Evolutionary conservation across 257 asterid species (phyloP).

Genomic region (Nicotiana tomentosiformis): DNA sequence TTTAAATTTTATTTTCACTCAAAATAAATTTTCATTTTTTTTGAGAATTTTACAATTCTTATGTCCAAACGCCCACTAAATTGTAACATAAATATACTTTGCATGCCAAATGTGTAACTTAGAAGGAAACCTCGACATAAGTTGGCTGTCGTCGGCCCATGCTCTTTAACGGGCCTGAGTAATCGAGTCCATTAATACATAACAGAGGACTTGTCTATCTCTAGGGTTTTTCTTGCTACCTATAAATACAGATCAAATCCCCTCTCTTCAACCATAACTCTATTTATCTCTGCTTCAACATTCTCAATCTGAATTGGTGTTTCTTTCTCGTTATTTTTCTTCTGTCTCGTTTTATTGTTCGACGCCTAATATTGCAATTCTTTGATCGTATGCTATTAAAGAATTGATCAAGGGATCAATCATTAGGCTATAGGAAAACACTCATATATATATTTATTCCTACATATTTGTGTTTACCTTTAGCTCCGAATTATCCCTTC

Average conservation of each 20-base stretch:
- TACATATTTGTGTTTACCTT: constrained; percentile 27
- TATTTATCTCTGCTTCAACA: background rate
- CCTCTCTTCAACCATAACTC: background rate
- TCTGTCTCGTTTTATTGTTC: fast-evolving
- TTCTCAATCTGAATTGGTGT: fast-evolving
- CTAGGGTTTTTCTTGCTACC: background rate
- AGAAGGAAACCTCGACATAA: background rate
- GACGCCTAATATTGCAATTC: constrained; percentile 52
- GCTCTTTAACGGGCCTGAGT: background rate
- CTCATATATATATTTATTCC: constrained; percentile 15
- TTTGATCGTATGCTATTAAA: constrained; percentile 5
- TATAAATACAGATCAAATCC: background rate
- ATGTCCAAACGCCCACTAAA: no score
- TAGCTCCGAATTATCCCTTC: constrained; percentile 16
- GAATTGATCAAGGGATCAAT: constrained; percentile 38
- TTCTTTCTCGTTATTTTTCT: background rate
- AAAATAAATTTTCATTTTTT: no score
- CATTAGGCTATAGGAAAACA: constrained; percentile 38
- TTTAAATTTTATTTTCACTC: no score
- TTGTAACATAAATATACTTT: background rate
- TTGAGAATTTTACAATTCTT: no score
- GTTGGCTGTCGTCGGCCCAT: background rate
- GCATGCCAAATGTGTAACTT: background rate
- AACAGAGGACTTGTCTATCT: background rate
- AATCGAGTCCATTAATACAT: background rate